Evolutionary conservation across 108 stramenopile species (phyloP).

Genomic region (Cylindrotheca closterium): DNA sequence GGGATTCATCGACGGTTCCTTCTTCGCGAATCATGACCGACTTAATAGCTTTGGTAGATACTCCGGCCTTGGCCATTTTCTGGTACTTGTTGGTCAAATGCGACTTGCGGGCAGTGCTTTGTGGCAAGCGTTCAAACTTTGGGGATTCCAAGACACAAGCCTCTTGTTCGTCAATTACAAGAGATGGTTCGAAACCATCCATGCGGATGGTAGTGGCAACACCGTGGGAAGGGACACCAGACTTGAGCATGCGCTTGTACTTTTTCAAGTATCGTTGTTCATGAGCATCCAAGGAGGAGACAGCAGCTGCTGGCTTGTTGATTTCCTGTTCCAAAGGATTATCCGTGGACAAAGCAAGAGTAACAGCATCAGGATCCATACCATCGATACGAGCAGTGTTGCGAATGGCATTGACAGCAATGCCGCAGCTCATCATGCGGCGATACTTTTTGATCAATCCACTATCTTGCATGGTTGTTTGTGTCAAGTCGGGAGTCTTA

Average conservation of each 20-base stretch:
- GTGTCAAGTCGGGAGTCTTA: background rate
- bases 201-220: background rate
- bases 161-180: background rate
- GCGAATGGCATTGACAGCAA: slow-evolving; percentile 41
- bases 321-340: background rate
- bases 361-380: slow-evolving; percentile 34
- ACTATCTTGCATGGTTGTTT: background rate
- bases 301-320: background rate
- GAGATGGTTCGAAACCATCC: background rate
- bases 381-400: slow-evolving; percentile 48
- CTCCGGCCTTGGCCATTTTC: slow-evolving; percentile 22
- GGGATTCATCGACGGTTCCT: slow-evolving; percentile 15
- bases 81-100: slow-evolving; percentile 45
- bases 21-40: slow-evolving; percentile 40
- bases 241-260: slow-evolving; percentile 40
- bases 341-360: background rate
- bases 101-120: background rate
- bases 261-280: slow-evolving; percentile 41
- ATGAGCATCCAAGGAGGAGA: background rate
- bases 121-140: background rate
- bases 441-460: slow-evolving; percentile 41
- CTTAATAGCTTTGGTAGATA: slow-evolving; percentile 13
- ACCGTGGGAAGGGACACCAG: slow-evolving; percentile 15
- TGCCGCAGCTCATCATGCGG: slow-evolving; percentile 44
- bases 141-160: background rate